Evolutionary conservation across 192 early-diverging fungal species (phyloP), one percentile per base, ranked within the genome.

Genomic region (Backusella tuberculispora): DNA sequence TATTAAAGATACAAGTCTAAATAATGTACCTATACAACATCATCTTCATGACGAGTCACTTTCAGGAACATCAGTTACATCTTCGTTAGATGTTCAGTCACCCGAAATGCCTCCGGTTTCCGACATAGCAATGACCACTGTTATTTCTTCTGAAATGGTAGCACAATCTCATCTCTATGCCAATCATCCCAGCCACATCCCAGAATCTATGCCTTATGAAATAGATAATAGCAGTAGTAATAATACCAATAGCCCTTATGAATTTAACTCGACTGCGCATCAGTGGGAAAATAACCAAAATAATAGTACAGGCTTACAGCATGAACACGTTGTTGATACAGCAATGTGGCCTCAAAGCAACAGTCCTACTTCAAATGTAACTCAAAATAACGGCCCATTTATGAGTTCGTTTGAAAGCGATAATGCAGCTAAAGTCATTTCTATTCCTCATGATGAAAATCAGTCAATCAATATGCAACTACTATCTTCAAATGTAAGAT

Each of bases 241-340:
- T 43, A 43, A 43, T 43, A 50, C 3, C 6, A 50, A 50, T 50
- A 60, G 10, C 21, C 2, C 53, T 26, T 60, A 60, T 60, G 53
- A 60, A 60, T 60, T 60, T 13, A 24, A 60, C 53, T 60, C 53
- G 21, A 60, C 53, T 60, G 53, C 53, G 53, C 53, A 60, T 60
- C 53, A 60, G 26, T 60, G 53, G 53, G 53, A 60, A 60, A 60
- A 26, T 60, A 60, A 8, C 53, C 53, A 60, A 19, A 60, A 60
- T 60, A 60, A 26, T 24, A 60, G 26, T 26, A 24, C 21, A 21
- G 53, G 53, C 24, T 26, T 60, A 60, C 53, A 60, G 13, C 21
- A 60, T 60, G 53, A 60, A 24, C 26, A 19, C 26, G 53, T 5
- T 60, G 24, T 60, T 19, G 24, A 60, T 60, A 60, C 53, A 60